A percentile compares a stretch with the other conserved stretches of the same genome.
Evolutionary conservation across 352 stramenopile species (phyloP).

Genomic region (Phytopythium delawarense): DNA sequence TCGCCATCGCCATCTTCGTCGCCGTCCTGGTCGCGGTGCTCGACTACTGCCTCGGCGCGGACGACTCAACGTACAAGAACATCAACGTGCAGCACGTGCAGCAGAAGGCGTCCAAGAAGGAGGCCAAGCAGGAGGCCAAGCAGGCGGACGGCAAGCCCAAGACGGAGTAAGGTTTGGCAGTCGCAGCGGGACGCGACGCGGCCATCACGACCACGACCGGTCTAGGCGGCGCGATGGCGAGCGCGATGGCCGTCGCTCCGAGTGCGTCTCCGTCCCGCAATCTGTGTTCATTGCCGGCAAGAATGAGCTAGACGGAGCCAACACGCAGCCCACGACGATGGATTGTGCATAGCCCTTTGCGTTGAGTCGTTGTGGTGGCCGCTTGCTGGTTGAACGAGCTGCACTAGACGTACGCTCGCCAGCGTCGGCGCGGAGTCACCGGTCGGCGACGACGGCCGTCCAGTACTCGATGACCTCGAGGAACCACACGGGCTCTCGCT

Average conservation of each 20-base stretch:
- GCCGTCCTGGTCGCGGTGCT: conserved; percentile 65
- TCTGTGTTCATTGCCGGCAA: conserved; percentile 1
- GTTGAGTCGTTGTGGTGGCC: background rate
- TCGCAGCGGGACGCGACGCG: background rate
- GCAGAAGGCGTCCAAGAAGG: conserved; percentile 27
- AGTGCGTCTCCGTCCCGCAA: background rate
- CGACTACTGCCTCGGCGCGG: conserved; percentile 68
- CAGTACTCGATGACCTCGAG: conserved; percentile 76
- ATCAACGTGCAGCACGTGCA: conserved; percentile 14
- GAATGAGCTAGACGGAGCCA: background rate
- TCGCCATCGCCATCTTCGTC: conserved; percentile 57
- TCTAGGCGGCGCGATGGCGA: background rate
- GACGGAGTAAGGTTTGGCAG: conserved; percentile 31
- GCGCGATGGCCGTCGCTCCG: background rate
- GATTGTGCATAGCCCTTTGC: background rate
- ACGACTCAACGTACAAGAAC: conserved; percentile 59
- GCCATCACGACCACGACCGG: background rate
- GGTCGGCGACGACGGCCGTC: conserved; percentile 29
- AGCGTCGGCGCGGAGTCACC: background rate
- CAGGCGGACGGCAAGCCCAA: conserved; percentile 30
- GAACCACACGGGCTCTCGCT: conserved; percentile 65
- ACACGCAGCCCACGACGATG: background rate
- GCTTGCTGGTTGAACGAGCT: background rate
- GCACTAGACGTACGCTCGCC: background rate
- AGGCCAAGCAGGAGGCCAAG: conserved; percentile 15